Evolutionary conservation across 352 stramenopile species (phyloP), one percentile per base, ranked within the genome.

Genomic region (Phytopythium vexans): DNA sequence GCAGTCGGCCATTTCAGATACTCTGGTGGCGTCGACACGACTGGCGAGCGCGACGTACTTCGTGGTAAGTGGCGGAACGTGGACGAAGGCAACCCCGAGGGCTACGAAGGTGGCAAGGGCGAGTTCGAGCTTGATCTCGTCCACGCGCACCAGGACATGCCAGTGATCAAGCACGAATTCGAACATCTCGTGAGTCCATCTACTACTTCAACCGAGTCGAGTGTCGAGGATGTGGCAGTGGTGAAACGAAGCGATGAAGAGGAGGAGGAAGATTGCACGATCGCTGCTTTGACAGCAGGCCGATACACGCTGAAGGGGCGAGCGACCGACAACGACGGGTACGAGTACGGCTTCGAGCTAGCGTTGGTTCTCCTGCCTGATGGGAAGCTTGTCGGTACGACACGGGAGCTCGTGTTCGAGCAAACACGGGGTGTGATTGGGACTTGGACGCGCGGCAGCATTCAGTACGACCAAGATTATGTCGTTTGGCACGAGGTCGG

Each of bases 311-410:
- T 90, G 4, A 78, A 77, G 32, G 80, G 80, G 6, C 70, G 71
- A n/a, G 75, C 77, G 4, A 86, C 70, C 16, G 80, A 90, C 41
- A 62, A 67, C 9, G 80, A 90, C 16, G 80, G 77, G 9, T 90
- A 90, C 62, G 77, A 90, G 50, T 90, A 90, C 60, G 71, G 67
- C 10, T 88, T 82, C 33, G 62, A 80, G 56, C 60, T 88, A 1
- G 49, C 70, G 14, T 21, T 90, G 15, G 54, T 76, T n/a, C 58
- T 90, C 12, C 45, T 63, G 3, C 50, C 74, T 0, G 54, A 58
- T 42, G 75, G 80, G 0, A 55, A 52, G 14, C 51, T 90, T 2
- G 27, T 49, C 6, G 80, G 77, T 8, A 56, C 66, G 41, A 66
- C 64, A 31, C 77, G 64, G n/a, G 77, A 90, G 59, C 67, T 66